Percentiles rank a stretch among this genome's conserved stretches.
Conservation (phyloP, 2,329 filamentous ascomycete species). For the Aureobasidium sp. region DNA sequence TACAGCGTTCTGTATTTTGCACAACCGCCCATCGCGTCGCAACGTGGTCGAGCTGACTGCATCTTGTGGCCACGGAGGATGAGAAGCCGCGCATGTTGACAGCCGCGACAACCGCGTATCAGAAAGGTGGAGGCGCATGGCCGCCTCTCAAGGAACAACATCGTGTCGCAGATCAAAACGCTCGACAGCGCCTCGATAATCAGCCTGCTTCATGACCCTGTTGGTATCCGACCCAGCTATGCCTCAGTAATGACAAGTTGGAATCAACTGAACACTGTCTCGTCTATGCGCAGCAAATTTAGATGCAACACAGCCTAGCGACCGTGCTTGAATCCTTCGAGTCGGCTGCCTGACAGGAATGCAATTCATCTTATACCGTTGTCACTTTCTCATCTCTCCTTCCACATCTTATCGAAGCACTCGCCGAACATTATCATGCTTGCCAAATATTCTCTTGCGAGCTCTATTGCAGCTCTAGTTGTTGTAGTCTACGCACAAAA, state of each 20-base stretch:
- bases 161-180: neutral
- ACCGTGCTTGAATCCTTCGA: conserved; percentile 8
- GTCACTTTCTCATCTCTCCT: neutral
- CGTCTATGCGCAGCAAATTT: neutral
- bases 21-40: neutral
- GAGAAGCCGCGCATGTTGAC: neutral
- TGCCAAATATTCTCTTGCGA: neutral
- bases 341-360: neutral
- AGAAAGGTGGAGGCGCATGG: neutral
- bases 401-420: neutral
- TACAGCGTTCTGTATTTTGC: neutral
- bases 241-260: neutral
- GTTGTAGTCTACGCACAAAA: neutral
- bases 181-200: neutral
- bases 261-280: neutral
- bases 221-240: neutral
- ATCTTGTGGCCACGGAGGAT: neutral
- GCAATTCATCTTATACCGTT: neutral
- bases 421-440: no score
- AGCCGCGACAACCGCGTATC: neutral
- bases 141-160: neutral
- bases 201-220: neutral
- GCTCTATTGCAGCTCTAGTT: neutral
- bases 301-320: neutral
- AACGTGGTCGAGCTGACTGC: conserved; percentile 3